phyloP scores from a whole-genome alignment of 176 grass and related monocot species.

The Puccinellia tenuiflora region DNA sequence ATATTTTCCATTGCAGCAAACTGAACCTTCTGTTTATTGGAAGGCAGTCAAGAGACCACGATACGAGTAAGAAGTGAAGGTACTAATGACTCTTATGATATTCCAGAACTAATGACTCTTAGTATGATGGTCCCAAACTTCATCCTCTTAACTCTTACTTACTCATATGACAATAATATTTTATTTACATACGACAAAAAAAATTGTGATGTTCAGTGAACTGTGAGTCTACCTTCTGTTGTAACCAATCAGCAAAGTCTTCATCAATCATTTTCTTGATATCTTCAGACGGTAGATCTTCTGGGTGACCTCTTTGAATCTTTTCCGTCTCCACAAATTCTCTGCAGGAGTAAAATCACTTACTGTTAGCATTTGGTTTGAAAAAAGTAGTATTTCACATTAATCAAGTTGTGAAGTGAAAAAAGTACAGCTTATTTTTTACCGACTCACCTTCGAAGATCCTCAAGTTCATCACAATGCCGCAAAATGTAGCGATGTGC shows the following conservation, averaged over 20 bases:
- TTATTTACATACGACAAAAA: not conserved
- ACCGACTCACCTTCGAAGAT: not conserved
- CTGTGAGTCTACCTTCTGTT: not conserved
- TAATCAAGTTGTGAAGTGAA: not conserved
- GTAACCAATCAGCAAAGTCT: not conserved
- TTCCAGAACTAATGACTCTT: not conserved
- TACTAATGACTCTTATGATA: too few relatives aligned
- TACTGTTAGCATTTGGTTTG: not conserved
- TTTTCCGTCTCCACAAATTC: not conserved
- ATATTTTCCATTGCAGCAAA: too few relatives aligned
- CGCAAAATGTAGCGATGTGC: not conserved
- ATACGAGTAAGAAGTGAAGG: too few relatives aligned
- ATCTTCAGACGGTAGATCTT: not conserved
- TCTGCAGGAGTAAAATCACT: not conserved
- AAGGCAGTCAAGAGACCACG: too few relatives aligned
- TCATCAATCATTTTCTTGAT: not conserved
- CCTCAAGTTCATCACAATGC: not conserved
- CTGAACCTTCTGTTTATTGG: too few relatives aligned
- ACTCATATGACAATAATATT: not conserved
- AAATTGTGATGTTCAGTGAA: not conserved
- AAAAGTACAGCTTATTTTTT: not conserved
- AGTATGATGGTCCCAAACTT: not conserved
- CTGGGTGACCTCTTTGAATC: not conserved
- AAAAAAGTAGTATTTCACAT: not conserved
- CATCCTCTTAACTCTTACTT: not conserved